These are phyloP conservation scores for Botryotinia narcissicola DNA, from an alignment of 2,329 filamentous ascomycete species.

Conservation along the genomic window DNA sequence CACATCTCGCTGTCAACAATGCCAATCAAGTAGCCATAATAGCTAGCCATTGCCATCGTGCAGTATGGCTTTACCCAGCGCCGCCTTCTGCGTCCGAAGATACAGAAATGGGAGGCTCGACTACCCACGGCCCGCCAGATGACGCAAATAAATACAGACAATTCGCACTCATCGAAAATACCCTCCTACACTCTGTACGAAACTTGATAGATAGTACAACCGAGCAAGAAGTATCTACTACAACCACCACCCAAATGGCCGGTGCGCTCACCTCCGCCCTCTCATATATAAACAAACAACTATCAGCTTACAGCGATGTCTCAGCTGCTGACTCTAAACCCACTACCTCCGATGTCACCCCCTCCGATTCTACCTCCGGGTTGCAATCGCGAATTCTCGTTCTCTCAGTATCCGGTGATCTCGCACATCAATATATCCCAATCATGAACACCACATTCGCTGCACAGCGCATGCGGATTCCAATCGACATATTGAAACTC, in stretches of 20 bases:
- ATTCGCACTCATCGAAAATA: conserved; percentile 81
- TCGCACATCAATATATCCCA: conserved; percentile 88
- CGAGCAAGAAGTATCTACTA: conserved; percentile 58
- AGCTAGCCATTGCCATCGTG: conserved; percentile 82
- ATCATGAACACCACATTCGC: conserved; percentile 99
- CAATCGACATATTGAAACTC: conserved; percentile 88
- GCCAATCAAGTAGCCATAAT: conserved; percentile 90
- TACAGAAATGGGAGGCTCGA: conserved; percentile 54
- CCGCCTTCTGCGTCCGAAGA: conserved; percentile 47
- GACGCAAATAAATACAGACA: conserved; percentile 87
- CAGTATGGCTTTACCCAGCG: conserved; percentile 83
- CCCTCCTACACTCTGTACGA: conserved; percentile 71
- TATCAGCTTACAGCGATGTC: conserved; percentile 40
- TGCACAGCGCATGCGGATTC: conserved; percentile 80
- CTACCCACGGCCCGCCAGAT: conserved; percentile 33
- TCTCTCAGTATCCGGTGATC: conserved; percentile 80
- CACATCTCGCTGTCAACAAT: conserved; percentile 91
- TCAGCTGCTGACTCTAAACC: conserved; percentile 38
- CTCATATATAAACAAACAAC: conserved; percentile 77
- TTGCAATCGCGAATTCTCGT: conserved; percentile 84
- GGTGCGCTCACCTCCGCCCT: conserved; percentile 89
- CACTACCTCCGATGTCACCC: conserved; percentile 23
- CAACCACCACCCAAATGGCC: conserved; percentile 81
- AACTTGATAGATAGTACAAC: conserved; percentile 70
- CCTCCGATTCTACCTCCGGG: conserved; percentile 42